Conservation (phyloP, 352 stramenopile species). For the Pythium aquatile region DNA sequence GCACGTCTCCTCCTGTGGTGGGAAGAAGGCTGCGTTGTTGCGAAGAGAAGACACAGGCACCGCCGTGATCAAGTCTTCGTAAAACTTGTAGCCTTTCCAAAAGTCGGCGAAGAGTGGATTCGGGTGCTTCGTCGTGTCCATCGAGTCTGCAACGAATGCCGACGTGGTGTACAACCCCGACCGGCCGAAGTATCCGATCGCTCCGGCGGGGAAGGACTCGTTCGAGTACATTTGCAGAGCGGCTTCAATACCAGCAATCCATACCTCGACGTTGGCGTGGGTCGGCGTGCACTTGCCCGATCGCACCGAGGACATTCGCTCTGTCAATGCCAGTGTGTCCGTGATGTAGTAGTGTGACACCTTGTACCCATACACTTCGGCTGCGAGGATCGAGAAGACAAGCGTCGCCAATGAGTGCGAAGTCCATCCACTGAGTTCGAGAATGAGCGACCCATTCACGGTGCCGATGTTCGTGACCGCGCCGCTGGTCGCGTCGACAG, state of each 20-base stretch:
- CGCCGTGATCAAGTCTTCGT: slow-evolving; percentile 36
- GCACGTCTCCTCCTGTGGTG: slow-evolving; percentile 29
- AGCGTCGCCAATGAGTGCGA: slow-evolving; percentile 39
- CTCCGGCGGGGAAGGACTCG: slow-evolving; percentile 39
- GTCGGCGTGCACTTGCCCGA: slow-evolving; percentile 45
- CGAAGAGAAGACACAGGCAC: slow-evolving; percentile 29
- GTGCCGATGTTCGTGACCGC: not conserved
- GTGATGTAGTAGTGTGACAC: slow-evolving; percentile 25
- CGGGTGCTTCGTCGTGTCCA: slow-evolving; percentile 7
- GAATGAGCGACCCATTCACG: slow-evolving; percentile 16
- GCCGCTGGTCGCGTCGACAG: not conserved
- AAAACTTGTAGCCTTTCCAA: slow-evolving; percentile 49
- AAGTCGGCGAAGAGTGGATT: slow-evolving; percentile 37
- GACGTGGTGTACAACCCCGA: slow-evolving; percentile 49
- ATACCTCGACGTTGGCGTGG: slow-evolving; percentile 61
- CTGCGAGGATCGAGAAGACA: slow-evolving; percentile 45
- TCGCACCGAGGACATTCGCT: slow-evolving; percentile 36
- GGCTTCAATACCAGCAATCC: slow-evolving; percentile 35
- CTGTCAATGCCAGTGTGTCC: slow-evolving; percentile 15
- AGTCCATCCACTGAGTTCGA: slow-evolving; percentile 41
- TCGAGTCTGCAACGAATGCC: slow-evolving; percentile 31
- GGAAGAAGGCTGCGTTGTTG: slow-evolving; percentile 34
- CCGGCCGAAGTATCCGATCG: slow-evolving; percentile 39
- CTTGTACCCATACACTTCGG: slow-evolving; percentile 38
- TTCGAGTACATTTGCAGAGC: slow-evolving; percentile 44